phyloP scores from a whole-genome alignment of 2,329 filamentous ascomycete genomes.

The Fusarium sp. region DNA sequence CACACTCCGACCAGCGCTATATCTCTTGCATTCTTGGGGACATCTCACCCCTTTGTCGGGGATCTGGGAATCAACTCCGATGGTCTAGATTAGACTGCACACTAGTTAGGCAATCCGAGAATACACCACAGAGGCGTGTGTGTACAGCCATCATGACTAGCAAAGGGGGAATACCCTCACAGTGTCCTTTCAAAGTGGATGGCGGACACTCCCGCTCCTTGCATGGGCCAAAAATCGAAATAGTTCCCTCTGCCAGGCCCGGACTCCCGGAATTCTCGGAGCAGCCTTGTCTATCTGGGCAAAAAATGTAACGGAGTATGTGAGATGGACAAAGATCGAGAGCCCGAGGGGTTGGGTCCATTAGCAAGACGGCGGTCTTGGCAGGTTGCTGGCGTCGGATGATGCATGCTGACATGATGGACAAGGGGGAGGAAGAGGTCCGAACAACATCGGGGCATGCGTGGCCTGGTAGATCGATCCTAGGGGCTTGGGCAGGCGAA shows the following conservation, averaged over 20 bases:
- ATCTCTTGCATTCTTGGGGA: neutral
- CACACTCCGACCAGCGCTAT: neutral
- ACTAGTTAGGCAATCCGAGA: neutral
- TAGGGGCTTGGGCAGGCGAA: neutral
- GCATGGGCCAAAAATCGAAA: slow-evolving; percentile 2
- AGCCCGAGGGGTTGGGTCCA: neutral
- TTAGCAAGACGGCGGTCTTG: neutral
- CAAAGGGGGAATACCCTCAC: neutral
- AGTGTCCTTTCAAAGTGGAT: neutral
- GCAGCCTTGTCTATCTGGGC: neutral
- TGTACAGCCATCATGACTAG: neutral
- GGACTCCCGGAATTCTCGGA: neutral
- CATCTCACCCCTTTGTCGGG: neutral
- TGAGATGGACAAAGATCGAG: neutral
- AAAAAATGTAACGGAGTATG: no score
- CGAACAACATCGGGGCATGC: neutral
- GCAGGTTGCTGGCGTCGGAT: neutral
- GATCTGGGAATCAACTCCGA: neutral
- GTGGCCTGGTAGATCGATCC: neutral
- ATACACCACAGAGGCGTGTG: neutral
- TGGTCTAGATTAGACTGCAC: neutral
- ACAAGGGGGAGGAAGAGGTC: neutral
- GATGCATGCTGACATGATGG: neutral
- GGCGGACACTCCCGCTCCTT: slow-evolving; percentile 37
- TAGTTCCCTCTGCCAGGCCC: slow-evolving; percentile 3